Base-by-base conservation (phyloP, 768 basidiomycete species). In the Cubamyces lactineus region DNA sequence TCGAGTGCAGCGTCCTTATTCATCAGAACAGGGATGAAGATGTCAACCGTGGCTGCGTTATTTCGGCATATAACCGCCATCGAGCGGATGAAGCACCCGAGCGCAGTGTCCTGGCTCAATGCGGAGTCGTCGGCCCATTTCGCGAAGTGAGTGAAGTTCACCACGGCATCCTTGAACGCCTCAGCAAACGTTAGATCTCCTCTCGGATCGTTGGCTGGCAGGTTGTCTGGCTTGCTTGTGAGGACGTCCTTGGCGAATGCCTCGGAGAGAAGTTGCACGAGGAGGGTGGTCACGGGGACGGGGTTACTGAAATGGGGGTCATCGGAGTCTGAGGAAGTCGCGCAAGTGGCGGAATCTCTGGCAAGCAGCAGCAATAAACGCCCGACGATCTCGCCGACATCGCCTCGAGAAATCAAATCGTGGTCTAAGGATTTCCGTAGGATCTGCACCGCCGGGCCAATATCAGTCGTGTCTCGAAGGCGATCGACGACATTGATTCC, bases 61-160 rank as follows among this genome's bases (percentile, higher is more conserved):
- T 51, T 16, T 19, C 59, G 54, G 41, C 69, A 61, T 21, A 71
- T 66, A 43, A 72, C 64, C 3, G 72, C 73, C 66, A 69, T 68
- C 24, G 65, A 64, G 47, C 75, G 68, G 39, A 68, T 34, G 42
- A 75, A 70, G n/a, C 69, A 70, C 5, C 59, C 63, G 47, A 61
- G 62, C 13, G 66, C 64, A 24, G 60, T 62, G 8, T 60, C 43
- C 23, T 67, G 47, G n/a, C 65, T 68, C 43, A 65, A 49, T 8
- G 46, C 65, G 5, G 58, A 59, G 52, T 71, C 69, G 47, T 72
- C 74, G 12, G 49, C 63, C 48, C 62, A 58, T 49, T 63, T 63
- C 28, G 45, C 70, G 53, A 72, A 76, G 57, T 76, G 75, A 2
- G 75, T 75, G 64, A 76, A 76, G 39, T 70, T 67, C 17, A 76